Conservation (phyloP, 1,139 yeast genomes). For the Groenewaldozyma auringiensis region DNA sequence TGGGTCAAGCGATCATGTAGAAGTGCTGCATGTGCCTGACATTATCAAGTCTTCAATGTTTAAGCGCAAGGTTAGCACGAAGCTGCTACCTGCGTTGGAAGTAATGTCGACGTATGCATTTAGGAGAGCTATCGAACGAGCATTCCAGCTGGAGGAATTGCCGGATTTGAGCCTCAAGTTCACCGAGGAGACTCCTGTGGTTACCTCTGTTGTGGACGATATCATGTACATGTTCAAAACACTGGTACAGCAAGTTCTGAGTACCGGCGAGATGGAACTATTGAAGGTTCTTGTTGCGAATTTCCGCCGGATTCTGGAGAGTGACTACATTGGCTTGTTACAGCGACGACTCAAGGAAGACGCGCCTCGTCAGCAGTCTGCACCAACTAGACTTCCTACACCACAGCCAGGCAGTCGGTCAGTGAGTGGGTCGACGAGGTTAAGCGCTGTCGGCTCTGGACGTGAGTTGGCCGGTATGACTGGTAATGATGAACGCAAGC, state of each 20-base stretch:
- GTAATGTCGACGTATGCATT: slow-evolving; percentile 57
- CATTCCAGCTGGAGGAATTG: slow-evolving; percentile 69
- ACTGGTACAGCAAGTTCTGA: slow-evolving; percentile 50
- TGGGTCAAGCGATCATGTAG: slow-evolving; percentile 5
- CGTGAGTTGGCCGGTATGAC: slow-evolving; percentile 19
- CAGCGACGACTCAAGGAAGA: slow-evolving; percentile 49
- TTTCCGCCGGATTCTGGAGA: slow-evolving; percentile 39
- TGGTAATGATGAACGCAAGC: slow-evolving; percentile 34
- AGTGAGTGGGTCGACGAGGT: slow-evolving; percentile 1
- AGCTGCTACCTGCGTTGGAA: slow-evolving; percentile 57
- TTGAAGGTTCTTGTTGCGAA: slow-evolving; percentile 46
- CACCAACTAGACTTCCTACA: slow-evolving; percentile 15
- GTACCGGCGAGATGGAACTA: slow-evolving; percentile 51
- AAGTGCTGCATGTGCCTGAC: slow-evolving; percentile 29
- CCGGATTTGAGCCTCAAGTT: slow-evolving; percentile 39
- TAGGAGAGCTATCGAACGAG: slow-evolving; percentile 72
- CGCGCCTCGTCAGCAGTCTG: slow-evolving; percentile 24
- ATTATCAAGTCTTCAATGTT: slow-evolving; percentile 51
- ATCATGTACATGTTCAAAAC: slow-evolving; percentile 63
- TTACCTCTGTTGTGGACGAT: slow-evolving; percentile 84
- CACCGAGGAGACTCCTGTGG: slow-evolving; percentile 50
- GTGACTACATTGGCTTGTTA: slow-evolving; percentile 41
- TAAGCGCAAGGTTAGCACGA: slow-evolving; percentile 47
- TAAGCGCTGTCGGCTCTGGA: background rate
- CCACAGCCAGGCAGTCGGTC: slow-evolving; percentile 9